A percentile compares a stretch with the other conserved stretches of the same genome.
Evolutionary conservation across 257 asterid species (phyloP).

Genomic region (Coffea eugenioides): DNA sequence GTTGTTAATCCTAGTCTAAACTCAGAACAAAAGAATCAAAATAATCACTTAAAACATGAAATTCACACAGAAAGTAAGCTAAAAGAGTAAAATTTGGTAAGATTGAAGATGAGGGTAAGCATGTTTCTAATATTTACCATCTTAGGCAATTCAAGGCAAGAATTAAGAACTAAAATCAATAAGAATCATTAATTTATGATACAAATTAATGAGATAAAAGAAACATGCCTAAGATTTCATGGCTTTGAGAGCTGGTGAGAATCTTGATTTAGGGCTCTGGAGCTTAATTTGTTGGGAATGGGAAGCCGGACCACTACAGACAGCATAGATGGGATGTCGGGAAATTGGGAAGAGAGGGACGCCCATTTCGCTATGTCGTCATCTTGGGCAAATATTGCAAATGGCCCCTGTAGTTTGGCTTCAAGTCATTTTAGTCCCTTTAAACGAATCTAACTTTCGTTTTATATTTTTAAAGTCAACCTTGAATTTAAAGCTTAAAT

Average conservation of each 20-base stretch:
- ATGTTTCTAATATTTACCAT: not conserved
- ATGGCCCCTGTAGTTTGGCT: not conserved
- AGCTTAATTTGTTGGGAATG: not conserved
- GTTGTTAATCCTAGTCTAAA: not conserved
- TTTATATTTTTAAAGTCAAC: too few species aligned
- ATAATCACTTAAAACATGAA: not conserved
- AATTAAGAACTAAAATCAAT: not conserved
- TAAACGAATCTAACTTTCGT: too few species aligned
- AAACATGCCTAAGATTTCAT: not conserved
- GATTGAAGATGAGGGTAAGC: not conserved
- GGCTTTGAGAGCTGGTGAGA: not conserved
- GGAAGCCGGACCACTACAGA: not conserved
- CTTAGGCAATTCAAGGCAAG: not conserved
- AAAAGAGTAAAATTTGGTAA: not conserved
- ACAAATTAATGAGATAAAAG: not conserved
- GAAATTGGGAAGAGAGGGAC: not conserved
- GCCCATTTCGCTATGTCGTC: too few species aligned
- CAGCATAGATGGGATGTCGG: not conserved
- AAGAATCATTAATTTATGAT: not conserved
- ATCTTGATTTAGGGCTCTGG: not conserved
- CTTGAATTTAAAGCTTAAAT: too few species aligned
- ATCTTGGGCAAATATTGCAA: not conserved
- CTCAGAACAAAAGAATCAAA: not conserved
- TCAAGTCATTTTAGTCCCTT: not conserved
- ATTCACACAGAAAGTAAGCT: not conserved